These are phyloP conservation scores for Capsicum rhomboideum DNA, from an alignment of 257 asterid species.

Conservation along the genomic window DNA sequence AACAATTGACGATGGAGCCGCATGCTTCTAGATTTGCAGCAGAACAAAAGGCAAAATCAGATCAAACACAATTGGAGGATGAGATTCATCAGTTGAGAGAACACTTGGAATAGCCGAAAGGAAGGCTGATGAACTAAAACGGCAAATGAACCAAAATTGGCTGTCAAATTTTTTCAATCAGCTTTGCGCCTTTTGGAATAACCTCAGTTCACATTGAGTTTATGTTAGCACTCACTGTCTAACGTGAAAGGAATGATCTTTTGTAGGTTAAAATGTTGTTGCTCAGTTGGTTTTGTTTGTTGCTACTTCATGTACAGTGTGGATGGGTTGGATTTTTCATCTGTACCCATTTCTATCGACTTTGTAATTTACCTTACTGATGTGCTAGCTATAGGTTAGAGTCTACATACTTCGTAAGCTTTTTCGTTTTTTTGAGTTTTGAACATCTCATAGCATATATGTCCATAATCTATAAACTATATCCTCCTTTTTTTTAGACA, in stretches of 20 bases:
- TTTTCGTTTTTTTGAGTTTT: too few relatives aligned
- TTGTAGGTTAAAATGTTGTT: too few relatives aligned
- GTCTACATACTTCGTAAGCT: too few relatives aligned
- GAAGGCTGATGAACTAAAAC: slow-evolving; percentile 25
- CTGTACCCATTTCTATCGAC: too few relatives aligned
- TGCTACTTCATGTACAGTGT: too few relatives aligned
- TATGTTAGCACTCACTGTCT: not conserved
- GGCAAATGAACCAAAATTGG: not conserved
- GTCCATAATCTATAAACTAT: not conserved
- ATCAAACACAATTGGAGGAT: too few relatives aligned
- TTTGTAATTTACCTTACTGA: too few relatives aligned
- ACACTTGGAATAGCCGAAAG: slow-evolving; percentile 30
- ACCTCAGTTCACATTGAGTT: not conserved
- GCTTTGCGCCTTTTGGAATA: not conserved
- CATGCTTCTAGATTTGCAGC: not conserved
- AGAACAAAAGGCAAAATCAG: not conserved
- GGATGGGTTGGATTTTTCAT: too few relatives aligned
- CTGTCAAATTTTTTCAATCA: not conserved
- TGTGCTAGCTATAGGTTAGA: not conserved
- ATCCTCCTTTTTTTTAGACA: not conserved
- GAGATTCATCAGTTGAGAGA: slow-evolving; percentile 18
- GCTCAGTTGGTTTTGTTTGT: too few relatives aligned
- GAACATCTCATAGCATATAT: not conserved
- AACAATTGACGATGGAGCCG: too few relatives aligned
- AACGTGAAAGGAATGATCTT: not conserved